Evolutionary conservation across 805 yeast genomes (phyloP).

Genomic region (Barnettozyma pratensis): DNA sequence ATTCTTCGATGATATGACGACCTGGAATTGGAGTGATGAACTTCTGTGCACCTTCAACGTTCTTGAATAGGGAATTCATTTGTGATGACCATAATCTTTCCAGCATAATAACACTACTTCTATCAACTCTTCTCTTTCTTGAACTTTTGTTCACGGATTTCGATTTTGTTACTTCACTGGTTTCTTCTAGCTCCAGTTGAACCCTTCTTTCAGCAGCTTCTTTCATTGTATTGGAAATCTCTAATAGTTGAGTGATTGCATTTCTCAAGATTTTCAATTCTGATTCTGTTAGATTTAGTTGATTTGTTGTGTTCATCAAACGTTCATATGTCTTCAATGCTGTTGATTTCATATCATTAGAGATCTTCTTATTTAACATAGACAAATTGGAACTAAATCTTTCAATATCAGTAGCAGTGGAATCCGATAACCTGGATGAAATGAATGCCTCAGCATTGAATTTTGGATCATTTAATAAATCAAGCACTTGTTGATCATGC

Average conservation of each 20-base stretch:
- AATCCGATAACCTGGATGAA: conserved; percentile 47
- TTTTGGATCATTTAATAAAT: conserved; percentile 33
- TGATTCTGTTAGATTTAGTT: conserved; percentile 56
- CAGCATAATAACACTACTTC: conserved; percentile 65
- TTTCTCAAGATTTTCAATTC: conserved; percentile 59
- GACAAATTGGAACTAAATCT: conserved; percentile 54
- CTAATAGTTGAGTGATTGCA: conserved; percentile 54
- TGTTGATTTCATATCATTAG: conserved; percentile 51
- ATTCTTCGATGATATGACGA: conserved; percentile 72
- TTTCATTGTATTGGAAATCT: conserved; percentile 53
- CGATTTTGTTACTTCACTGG: conserved; percentile 13
- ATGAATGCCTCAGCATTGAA: conserved; percentile 48
- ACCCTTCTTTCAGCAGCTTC: conserved; percentile 56
- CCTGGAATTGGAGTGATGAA: conserved; percentile 70
- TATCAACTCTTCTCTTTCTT: conserved; percentile 35
- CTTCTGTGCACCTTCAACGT: conserved; percentile 89
- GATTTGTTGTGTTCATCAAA: conserved; percentile 53
- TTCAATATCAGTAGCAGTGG: conserved; percentile 69
- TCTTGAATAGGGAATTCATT: conserved; percentile 62
- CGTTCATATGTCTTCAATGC: conserved; percentile 60
- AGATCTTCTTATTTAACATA: conserved; percentile 44
- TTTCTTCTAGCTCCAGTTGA: conserved; percentile 36
- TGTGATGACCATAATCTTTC: conserved; percentile 81
- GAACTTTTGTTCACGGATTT: conserved; percentile 3
- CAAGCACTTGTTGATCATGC: conserved; percentile 24